These are phyloP conservation scores for Capsicum pubescens DNA, from an alignment of 257 asterid genomes.

Conservation along the genomic window DNA sequence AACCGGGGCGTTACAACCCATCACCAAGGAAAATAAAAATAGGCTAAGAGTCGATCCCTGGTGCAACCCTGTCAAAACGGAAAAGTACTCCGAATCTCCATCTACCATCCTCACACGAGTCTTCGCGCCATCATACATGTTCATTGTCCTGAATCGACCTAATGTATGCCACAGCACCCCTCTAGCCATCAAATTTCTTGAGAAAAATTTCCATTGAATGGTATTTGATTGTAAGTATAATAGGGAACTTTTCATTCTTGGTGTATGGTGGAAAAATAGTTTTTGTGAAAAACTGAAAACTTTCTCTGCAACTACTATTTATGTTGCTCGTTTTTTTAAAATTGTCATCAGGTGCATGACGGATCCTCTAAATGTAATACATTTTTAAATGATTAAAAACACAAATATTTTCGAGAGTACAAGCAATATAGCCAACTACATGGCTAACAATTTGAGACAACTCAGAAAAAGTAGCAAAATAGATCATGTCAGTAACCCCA, in stretches of 20 bases:
- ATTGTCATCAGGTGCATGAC: background rate
- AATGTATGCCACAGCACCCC: too few relatives aligned
- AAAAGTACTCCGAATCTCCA: too few relatives aligned
- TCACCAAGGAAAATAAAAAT: too few relatives aligned
- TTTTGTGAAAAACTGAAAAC: background rate
- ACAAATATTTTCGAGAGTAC: background rate
- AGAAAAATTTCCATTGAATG: background rate
- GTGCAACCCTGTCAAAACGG: too few relatives aligned
- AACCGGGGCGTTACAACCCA: too few relatives aligned
- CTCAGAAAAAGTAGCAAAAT: background rate
- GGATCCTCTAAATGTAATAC: background rate
- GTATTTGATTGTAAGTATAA: background rate
- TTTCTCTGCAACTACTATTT: background rate
- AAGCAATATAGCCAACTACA: rapidly evolving
- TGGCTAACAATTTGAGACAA: background rate
- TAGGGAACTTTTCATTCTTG: background rate
- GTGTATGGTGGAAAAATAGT: background rate
- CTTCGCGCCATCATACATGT: too few relatives aligned
- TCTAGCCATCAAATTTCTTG: background rate
- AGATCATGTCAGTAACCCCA: background rate
- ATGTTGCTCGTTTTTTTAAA: background rate
- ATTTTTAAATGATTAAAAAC: background rate
- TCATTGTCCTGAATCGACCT: too few relatives aligned
- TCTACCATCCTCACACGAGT: too few relatives aligned
- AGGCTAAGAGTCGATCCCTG: too few relatives aligned